Base-by-base conservation (phyloP, 2,329 filamentous ascomycete genomes). In the Cyphellophora europaea region DNA sequence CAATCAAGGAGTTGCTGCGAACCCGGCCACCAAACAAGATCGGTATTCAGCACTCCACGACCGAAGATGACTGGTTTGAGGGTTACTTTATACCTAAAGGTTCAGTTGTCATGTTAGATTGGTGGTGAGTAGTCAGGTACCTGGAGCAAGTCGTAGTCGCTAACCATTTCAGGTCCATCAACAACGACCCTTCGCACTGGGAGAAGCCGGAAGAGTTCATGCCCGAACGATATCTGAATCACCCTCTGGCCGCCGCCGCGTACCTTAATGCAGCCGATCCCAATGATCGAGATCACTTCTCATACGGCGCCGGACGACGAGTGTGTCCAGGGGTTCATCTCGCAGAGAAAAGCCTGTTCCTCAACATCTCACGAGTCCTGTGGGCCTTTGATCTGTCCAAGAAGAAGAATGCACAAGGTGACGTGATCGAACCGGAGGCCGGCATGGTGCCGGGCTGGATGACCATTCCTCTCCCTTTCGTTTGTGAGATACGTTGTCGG, bases 21-120 rank as follows among this genome's bases (percentile, higher is more conserved):
- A 66, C 60, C 57, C 53, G 53, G 17, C 66, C 67, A 4, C 51
- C 70, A 3, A 61, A 59, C 10, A 66, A 67, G 1, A 50, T 71
- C 28, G 47, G 49, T n/a, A 47, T 51, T 3, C 44, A 45, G 6
- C 49, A 50, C 29, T 41, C 44, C 23, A 38, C 46, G 5, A 45
- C 35, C 2, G 38, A 49, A 32, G 45, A 49, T 30, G 43, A 49
- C 27, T 35, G 32, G 30, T 50, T 49, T 27, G 40, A 46, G 8
- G 44, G 40, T 3, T 42, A 42, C 5, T 39, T 45, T 15, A 44
- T 51, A n/a, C 49, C 50, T 11, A 44, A 43, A 19, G 44, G 48
- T 2, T 47, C 48, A 1, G 43, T 43, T 2, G 35, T 51, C 1
- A 37, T 68, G 0, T 55, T 56, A 10, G 67, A 67, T 41, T 58